Base-by-base conservation (phyloP, 352 stramenopile genomes). In the Pythium diclinum region DNA sequence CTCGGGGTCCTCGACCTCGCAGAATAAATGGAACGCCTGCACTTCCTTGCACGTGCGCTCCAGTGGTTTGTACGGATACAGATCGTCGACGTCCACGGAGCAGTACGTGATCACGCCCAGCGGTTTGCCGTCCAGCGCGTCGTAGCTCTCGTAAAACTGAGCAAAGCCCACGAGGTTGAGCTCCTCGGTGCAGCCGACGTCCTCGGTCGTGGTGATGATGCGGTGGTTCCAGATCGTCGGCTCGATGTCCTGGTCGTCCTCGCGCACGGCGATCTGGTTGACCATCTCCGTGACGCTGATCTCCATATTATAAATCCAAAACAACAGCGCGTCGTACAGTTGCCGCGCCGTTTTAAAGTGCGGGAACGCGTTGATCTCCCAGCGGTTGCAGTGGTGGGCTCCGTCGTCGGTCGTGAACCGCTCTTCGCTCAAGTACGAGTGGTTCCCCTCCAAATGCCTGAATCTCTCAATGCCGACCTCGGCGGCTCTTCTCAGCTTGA, bases 201-300 rank as follows among this genome's bases (percentile, higher is more conserved):
- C 48, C 25, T 67, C 48, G 6, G 59, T 71, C 5, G n/a, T 19
- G 47, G 74, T 75, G 14, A 81, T 25, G 5, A 83, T 32, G 11
- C 77, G 77, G 47, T 82, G 70, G 53, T 82, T 77, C 63, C 49
- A 76, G 10, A 79, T 73, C 6, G 55, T 67, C 16, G 52, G 58
- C n/a, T 16, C 38, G 11, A 46, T 17, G n/a, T 46, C 38, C 11
- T 14, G 11, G 8, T 60, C 62, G 17, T 69, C 63, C 23, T 72
- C 65, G 17, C 79, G 73, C 23, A 85, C 54, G 16, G 76, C 78
- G 3, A 77, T 67, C 30, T 82, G 56, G 5, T 74, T 76, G 10
- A 85, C 33, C 16, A 66, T 69, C 55, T 81, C 74, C 3, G 75
- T 77, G 23, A 88, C 75, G 6, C 49, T 79, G 54, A 83, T 84